Evolutionary conservation across 495 filamentous ascomycete genomes (phyloP), one percentile per base, ranked within the genome.

Genomic region (Lophium mytilinum): DNA sequence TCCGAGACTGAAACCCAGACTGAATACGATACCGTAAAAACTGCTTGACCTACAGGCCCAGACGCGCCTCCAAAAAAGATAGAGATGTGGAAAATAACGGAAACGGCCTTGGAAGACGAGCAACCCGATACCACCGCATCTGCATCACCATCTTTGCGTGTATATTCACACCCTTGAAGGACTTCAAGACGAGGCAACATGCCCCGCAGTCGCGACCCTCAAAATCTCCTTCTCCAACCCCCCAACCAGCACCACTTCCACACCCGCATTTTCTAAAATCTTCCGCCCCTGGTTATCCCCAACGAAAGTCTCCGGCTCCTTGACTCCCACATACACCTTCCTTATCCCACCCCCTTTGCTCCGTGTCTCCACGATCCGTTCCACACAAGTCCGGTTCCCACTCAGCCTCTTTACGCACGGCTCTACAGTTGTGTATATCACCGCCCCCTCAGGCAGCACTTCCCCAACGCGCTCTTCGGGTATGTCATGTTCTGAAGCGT

Each of bases 341-440:
- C 80, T 75, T 52, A 98, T 85, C 1, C 77, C 78, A 4, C 64
- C 68, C 7, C 69, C 61, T 41, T 66, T 54, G 9, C 63, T 65
- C 34, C 67, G 65, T 17, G 86, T 81, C 40, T 73, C 70, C 51
- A 90, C 68, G 52, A 97, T 91, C 53, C 91, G 77, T 60, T 95
- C 82, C 10, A 88, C 86, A 64, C 93, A 98, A 0, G 89, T 82
- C 37, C 78, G 60, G 68, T 96, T 93, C 3, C 90, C 91, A 42
- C 84, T 90, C 33, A 93, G 69, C 47, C 93, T 75, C 59, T 86
- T 79, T 40, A 80, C 86, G 70, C 93, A 98, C 1, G 93, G 93
- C 72, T 97, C 93, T 75, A 98, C 87, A 0, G 90, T 96, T 1
- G 94, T 95, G 68, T 96, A 97, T 34, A 98, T 75, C 10, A 83